phyloP scores from a whole-genome alignment of 345 rosid genomes.

The Gossypium bickii region DNA sequence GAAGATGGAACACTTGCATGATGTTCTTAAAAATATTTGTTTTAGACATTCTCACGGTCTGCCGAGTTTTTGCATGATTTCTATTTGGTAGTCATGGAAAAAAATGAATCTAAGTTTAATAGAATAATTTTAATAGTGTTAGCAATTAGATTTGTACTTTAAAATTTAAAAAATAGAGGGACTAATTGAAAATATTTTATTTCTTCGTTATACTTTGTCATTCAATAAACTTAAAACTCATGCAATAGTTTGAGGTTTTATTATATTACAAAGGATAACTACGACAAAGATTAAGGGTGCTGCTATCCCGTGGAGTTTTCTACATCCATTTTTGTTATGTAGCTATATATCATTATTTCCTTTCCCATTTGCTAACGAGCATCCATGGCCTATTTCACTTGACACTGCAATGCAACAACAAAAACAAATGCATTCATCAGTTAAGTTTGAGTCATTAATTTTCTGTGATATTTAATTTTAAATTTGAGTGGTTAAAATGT shows the following conservation, averaged over 20 bases:
- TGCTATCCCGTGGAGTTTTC: neutral
- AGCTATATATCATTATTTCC: neutral
- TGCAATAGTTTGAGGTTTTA: neutral
- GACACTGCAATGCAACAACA: neutral
- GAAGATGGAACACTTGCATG: too few relatives aligned
- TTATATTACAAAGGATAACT: neutral
- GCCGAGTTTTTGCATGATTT: too few relatives aligned
- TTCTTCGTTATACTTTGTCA: neutral
- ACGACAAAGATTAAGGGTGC: too few relatives aligned
- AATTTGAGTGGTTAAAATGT: too few relatives aligned
- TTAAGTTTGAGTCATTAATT: neutral
- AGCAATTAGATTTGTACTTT: too few relatives aligned
- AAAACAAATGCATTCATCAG: neutral
- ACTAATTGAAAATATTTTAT: neutral
- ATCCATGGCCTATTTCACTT: neutral
- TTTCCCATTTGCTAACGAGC: neutral
- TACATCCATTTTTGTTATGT: neutral
- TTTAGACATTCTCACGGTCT: too few relatives aligned
- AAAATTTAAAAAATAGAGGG: neutral
- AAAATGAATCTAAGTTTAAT: too few relatives aligned
- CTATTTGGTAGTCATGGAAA: too few relatives aligned
- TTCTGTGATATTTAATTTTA: neutral
- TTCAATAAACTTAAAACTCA: neutral
- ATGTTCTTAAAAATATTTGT: too few relatives aligned
- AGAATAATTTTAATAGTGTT: too few relatives aligned